Conservation (phyloP, 192 early-diverging fungal genomes). For the Backusella luteola region DNA sequence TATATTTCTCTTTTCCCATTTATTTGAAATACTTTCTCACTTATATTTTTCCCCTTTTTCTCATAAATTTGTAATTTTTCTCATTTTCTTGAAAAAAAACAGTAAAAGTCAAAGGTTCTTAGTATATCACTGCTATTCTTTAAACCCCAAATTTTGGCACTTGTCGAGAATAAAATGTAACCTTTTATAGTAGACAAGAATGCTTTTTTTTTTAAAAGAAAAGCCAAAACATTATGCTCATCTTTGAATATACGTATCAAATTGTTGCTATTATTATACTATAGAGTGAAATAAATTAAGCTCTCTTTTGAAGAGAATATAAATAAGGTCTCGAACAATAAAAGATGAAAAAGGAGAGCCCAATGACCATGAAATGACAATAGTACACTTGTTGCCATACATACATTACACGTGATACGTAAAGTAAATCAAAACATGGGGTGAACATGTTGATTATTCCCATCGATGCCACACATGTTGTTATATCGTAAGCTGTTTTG, state of each 20-base stretch:
- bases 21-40: no score
- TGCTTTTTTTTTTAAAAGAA: neutral
- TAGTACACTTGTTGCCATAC: neutral
- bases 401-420: neutral
- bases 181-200: neutral
- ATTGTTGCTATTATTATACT: neutral
- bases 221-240: neutral
- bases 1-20: no score
- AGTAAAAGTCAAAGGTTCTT: neutral
- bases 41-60: no score
- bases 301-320: neutral
- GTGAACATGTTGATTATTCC: neutral
- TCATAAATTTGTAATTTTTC: no score
- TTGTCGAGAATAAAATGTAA: neutral
- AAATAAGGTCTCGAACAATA: neutral
- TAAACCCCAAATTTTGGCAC: neutral
- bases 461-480: neutral
- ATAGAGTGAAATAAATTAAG: neutral
- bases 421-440: constrained; percentile 1
- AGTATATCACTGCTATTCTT: neutral
- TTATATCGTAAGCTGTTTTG: neutral
- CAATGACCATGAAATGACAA: constrained; percentile 3
- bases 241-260: neutral
- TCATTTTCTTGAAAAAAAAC: no score
- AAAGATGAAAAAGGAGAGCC: neutral